Evolutionary conservation across 108 stramenopile species (phyloP), one percentile per base, ranked within the genome.

Genomic region (Discostella stelligeroides): DNA sequence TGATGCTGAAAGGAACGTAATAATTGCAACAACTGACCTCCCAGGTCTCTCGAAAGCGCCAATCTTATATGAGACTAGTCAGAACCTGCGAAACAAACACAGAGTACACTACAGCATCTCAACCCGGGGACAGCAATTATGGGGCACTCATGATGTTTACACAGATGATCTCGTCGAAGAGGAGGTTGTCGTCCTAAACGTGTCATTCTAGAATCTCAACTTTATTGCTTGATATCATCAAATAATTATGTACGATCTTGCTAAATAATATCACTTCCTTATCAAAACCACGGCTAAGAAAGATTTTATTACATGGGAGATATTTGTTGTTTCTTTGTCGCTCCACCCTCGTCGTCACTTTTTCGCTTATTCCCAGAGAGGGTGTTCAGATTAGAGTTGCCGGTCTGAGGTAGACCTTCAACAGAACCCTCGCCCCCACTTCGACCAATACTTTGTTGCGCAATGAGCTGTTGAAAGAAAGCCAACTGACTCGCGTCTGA

Each of bases 1-100:
- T 50, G 85, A 86, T 63, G 58, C 73, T 2, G 85, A 86, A 38
- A 29, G 85, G 41, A 84, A 82, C 48, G 60, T 81, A 15, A 46
- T 86, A 17, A 63, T 86, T 27, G 85, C 85, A 18, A 76, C 85
- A n/a, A 86, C 85, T 29, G 80, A 86, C 50, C 28, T 83, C 72
- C 43, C 72, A 27, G 54, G 73, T 39, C 79, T 75, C 0, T 64
- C 74, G 4, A 75, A 75, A 29, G 50, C 69, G n/a, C 70, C 77
- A 21, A 49, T 76, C 60, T 27, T 25, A 13, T 76, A 71, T 38
- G 56, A 75, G 17, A 20, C 12, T 27, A 39, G 69, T 55, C 27
- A 65, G 71, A 68, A 28, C 6, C 54, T 66, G 12, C 34, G 68
- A 9, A 40, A 47, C 13, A 49, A 45, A 49, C 40, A 39, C 14